These are phyloP conservation scores for Angomonas deanei DNA, from an alignment of 208 protist genomes.

Conservation along the genomic window DNA sequence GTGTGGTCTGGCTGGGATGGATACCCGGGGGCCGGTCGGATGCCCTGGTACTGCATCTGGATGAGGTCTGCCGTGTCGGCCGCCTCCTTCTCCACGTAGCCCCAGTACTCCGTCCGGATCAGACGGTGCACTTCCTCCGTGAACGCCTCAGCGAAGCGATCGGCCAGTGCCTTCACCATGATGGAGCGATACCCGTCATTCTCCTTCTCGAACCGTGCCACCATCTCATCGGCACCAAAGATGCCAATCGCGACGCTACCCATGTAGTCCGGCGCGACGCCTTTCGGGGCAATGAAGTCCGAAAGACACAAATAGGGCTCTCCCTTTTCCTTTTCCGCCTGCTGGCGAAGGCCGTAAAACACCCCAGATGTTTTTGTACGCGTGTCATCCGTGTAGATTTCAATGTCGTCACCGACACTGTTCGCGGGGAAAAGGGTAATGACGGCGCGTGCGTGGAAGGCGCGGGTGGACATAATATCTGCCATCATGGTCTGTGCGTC, in stretches of 20 bases:
- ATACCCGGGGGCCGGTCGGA: constrained; percentile 95
- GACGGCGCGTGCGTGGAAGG: constrained; percentile 68
- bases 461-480: constrained; percentile 78
- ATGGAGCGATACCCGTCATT: constrained; percentile 93
- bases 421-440: constrained; percentile 91
- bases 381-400: constrained; percentile 74
- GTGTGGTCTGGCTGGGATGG: constrained; percentile 96
- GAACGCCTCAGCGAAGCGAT: constrained; percentile 82
- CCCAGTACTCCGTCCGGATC: constrained; percentile 90
- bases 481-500: constrained; percentile 87
- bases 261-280: constrained; percentile 88
- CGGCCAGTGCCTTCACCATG: constrained; percentile 93
- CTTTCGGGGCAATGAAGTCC: constrained; percentile 93
- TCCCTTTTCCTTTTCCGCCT: constrained; percentile 89
- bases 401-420: constrained; percentile 91
- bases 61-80: constrained; percentile 83
- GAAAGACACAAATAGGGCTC: constrained; percentile 88
- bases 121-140: constrained; percentile 90
- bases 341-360: constrained; percentile 90
- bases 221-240: constrained; percentile 86
- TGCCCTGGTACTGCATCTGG: constrained; percentile 94
- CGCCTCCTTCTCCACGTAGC: constrained; percentile 81
- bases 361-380: constrained; percentile 27
- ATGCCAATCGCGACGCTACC: constrained; percentile 87
- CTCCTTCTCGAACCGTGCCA: constrained; percentile 60